A percentile compares a stretch with the other conserved stretches of the same genome.
These are phyloP conservation scores for Ottelia alismoides DNA, from an alignment of 106 monocot genomes.

Conservation along the genomic window DNA sequence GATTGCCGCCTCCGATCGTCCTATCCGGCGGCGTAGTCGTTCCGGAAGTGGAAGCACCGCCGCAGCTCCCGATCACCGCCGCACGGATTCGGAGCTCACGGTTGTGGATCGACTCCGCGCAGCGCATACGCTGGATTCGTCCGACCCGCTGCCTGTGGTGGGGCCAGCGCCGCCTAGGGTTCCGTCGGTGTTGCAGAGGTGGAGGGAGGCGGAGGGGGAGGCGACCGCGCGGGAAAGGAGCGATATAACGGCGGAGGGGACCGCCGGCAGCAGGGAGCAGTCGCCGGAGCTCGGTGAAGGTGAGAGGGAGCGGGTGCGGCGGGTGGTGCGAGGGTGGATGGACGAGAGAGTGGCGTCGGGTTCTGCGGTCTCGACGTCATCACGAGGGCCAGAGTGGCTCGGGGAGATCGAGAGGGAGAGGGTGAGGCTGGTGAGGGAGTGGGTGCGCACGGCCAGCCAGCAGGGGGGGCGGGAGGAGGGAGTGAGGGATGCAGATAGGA, in stretches of 20 bases:
- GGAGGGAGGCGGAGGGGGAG: constrained; percentile 45
- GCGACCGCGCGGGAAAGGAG: constrained; percentile 13
- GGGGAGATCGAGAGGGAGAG: constrained; percentile 20
- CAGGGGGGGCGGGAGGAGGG: constrained; percentile 19
- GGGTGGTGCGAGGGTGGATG: constrained; percentile 40
- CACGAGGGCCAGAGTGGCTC: constrained; percentile 18
- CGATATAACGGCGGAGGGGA: constrained; percentile 9
- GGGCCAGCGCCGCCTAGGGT: constrained; percentile 15
- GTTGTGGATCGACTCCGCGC: constrained; percentile 51
- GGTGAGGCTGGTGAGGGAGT: constrained; percentile 37
- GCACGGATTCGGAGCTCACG: constrained; percentile 63
- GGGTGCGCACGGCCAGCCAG: constrained; percentile 35
- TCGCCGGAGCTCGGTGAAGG: constrained; percentile 37
- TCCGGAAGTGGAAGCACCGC: too few species aligned
- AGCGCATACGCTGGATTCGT: constrained; percentile 54
- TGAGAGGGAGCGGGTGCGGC: constrained; percentile 52
- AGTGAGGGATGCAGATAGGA: constrained; percentile 1
- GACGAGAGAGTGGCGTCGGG: constrained; percentile 19
- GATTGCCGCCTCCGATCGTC: too few species aligned
- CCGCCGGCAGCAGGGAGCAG: constrained; percentile 33
- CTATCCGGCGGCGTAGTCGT: too few species aligned
- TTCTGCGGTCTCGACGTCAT: constrained; percentile 2
- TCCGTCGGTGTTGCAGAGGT: constrained; percentile 36
- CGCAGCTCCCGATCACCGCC: too few species aligned
- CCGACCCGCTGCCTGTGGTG: constrained; percentile 9